Evolutionary conservation across 2,329 filamentous ascomycete genomes (phyloP).

Genomic region (Podosphaera leucotricha): DNA sequence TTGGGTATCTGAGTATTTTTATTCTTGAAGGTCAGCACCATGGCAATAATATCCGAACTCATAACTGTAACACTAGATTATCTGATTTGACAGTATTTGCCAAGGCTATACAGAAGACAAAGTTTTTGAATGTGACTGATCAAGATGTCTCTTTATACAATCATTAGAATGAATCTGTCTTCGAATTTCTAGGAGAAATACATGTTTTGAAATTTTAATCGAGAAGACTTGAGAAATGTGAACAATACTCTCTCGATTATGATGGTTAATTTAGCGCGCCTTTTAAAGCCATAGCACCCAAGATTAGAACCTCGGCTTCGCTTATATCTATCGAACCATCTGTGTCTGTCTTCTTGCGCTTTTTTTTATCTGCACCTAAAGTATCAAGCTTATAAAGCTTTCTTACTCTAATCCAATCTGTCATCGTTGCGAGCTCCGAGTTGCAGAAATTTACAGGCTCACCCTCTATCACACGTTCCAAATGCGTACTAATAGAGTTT

Average conservation of each 20-base stretch:
- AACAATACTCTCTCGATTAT: neutral
- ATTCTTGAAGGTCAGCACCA: no score
- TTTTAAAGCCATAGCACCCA: constrained; percentile 59
- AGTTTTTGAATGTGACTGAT: no score
- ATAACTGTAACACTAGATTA: no score
- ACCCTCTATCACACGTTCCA: neutral
- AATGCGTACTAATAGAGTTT: neutral
- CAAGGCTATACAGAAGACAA: no score
- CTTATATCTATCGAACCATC: constrained; percentile 19
- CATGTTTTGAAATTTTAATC: no score
- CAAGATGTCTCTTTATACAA: no score
- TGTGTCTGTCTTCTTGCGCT: constrained; percentile 5
- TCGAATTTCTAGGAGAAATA: no score
- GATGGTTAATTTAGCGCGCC: constrained; percentile 20
- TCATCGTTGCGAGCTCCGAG: neutral
- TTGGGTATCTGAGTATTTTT: no score
- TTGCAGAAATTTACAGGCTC: neutral
- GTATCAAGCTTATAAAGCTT: neutral
- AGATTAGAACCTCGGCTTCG: constrained; percentile 43
- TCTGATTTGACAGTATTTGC: no score
- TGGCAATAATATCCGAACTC: no score
- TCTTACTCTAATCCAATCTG: neutral
- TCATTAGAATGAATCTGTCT: no score
- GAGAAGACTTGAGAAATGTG: no score
- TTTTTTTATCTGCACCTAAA: neutral